Conservation (phyloP, 179 eudicot species). For the Nepenthes alata region DNA sequence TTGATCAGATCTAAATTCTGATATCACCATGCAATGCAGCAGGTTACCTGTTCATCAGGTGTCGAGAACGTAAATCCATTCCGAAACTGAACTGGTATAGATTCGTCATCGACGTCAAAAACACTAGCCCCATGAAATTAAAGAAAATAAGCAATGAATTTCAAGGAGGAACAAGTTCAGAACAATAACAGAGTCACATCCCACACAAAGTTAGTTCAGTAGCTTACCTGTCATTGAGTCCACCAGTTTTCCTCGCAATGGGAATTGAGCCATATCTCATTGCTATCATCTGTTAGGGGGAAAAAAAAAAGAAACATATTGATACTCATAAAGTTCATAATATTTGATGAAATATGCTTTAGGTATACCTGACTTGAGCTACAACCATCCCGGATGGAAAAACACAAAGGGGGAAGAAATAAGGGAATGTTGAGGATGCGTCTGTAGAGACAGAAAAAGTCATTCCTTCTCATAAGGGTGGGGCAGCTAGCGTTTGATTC, state of each 20-base stretch:
- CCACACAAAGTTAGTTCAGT: not conserved
- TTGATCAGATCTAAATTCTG: not conserved
- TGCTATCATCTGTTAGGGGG: constrained; percentile 71
- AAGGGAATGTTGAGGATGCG: too few species aligned
- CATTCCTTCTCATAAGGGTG: too few species aligned
- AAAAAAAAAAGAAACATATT: not conserved
- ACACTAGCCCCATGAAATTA: constrained; percentile 39
- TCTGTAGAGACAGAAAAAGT: too few species aligned
- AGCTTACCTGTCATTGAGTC: constrained; percentile 75
- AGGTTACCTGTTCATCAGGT: constrained; percentile 73
- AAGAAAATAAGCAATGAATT: not conserved
- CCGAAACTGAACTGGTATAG: constrained; percentile 58
- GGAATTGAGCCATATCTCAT: constrained; percentile 92
- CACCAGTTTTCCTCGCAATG: constrained; percentile 78
- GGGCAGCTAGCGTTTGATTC: too few species aligned
- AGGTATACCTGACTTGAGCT: too few species aligned
- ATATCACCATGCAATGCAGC: not conserved
- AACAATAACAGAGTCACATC: not conserved
- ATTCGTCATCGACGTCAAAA: constrained; percentile 73
- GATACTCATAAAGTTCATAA: not conserved
- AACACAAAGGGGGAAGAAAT: too few species aligned
- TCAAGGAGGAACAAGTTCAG: not conserved
- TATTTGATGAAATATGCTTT: too few species aligned
- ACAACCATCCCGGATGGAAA: too few species aligned
- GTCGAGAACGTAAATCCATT: constrained; percentile 72